phyloP scores from a whole-genome alignment of 768 basidiomycete species.

The Pholiota microspora region DNA sequence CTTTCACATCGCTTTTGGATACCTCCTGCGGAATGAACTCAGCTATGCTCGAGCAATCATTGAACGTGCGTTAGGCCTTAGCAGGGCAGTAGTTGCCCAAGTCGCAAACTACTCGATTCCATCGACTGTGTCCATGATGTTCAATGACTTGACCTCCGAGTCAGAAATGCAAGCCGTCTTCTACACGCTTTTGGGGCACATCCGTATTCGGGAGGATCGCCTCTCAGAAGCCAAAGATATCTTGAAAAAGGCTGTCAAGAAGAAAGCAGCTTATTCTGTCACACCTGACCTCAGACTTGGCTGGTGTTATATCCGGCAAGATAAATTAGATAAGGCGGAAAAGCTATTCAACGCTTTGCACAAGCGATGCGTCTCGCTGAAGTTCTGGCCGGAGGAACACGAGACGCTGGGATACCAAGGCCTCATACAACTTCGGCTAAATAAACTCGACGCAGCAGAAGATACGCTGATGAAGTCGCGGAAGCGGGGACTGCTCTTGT shows the following conservation, averaged over 20 bases:
- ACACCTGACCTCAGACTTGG: background rate
- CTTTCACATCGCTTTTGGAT: conserved; percentile 2
- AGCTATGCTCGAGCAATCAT: background rate
- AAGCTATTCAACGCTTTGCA: background rate
- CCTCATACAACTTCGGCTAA: background rate
- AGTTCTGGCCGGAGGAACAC: background rate
- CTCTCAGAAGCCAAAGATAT: background rate
- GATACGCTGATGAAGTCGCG: background rate
- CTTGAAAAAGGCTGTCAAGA: conserved; percentile 1
- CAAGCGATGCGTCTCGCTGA: background rate
- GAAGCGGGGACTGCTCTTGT: background rate
- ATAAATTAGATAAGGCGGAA: conserved; percentile 1
- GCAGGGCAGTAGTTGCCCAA: background rate
- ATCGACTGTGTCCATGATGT: background rate
- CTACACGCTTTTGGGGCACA: conserved; percentile 3
- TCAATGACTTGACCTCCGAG: background rate
- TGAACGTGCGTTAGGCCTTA: background rate
- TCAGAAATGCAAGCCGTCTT: conserved; percentile 3
- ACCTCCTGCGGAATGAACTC: conserved; percentile 2
- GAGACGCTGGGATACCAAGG: conserved; percentile 1
- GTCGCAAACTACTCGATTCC: background rate
- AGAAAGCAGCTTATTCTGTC: background rate
- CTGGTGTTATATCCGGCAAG: conserved; percentile 1
- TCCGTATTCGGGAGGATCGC: conserved; percentile 2
- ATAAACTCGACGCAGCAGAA: conserved; percentile 1